Conservation (phyloP, 1,284 basidiomycete species). For the Kwoniella shivajii region DNA sequence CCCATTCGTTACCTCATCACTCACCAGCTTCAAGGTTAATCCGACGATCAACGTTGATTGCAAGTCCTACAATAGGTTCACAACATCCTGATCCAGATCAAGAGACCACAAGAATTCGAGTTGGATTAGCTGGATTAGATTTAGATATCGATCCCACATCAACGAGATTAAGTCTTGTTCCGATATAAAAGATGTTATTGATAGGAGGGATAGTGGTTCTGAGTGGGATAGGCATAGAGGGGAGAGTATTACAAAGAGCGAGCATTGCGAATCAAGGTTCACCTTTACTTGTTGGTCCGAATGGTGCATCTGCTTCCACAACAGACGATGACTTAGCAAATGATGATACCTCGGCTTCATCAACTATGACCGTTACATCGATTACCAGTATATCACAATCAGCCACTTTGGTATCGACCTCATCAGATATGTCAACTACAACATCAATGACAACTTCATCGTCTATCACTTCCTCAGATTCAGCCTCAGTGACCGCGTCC, state of each 20-base stretch:
- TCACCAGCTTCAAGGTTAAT: constrained; percentile 14
- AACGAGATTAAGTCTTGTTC: constrained; percentile 5
- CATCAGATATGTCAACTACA: not conserved
- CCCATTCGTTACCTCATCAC: constrained; percentile 10
- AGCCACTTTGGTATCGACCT: not conserved
- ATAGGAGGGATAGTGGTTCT: not conserved
- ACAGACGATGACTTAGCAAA: not conserved
- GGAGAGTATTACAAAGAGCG: constrained; percentile 1
- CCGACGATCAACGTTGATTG: constrained; percentile 13
- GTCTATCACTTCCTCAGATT: not conserved
- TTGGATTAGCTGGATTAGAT: constrained; percentile 14
- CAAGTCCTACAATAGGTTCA: constrained; percentile 8
- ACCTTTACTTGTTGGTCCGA: constrained; percentile 6
- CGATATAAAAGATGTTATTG: constrained; percentile 1
- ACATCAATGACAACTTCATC: not conserved
- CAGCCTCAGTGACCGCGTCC: not conserved
- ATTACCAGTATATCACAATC: not conserved
- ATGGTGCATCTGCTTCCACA: not conserved
- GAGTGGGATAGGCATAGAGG: not conserved
- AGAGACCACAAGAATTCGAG: constrained; percentile 13
- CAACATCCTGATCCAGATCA: constrained; percentile 18
- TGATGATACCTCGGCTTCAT: not conserved
- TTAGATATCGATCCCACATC: constrained; percentile 10
- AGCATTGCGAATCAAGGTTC: constrained; percentile 2
- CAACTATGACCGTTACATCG: not conserved